phyloP scores from a whole-genome alignment of 441 rosid species.

The Gossypium gossypioides region DNA sequence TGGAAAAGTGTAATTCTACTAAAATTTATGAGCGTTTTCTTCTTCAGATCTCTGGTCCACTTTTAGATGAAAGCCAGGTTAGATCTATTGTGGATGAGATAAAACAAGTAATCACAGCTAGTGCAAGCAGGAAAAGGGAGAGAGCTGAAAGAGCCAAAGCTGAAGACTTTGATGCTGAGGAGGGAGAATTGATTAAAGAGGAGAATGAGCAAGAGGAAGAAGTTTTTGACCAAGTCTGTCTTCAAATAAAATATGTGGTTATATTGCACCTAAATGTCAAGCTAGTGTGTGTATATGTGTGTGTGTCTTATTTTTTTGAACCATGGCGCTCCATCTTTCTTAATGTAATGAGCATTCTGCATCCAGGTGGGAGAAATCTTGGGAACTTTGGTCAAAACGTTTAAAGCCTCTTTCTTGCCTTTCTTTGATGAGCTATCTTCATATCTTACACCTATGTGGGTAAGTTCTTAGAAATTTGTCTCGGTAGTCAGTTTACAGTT shows the following conservation, averaged over 20 bases:
- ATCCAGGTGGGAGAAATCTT: constrained; percentile 90
- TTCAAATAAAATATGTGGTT: constrained; percentile 13
- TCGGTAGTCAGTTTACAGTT: not conserved
- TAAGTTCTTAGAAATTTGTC: constrained; percentile 33
- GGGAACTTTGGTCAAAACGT: constrained; percentile 96
- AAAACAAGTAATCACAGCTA: constrained; percentile 88
- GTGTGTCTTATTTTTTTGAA: not conserved
- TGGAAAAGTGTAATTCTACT: constrained; percentile 7
- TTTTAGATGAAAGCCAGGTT: constrained; percentile 79
- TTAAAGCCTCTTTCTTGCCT: constrained; percentile 82
- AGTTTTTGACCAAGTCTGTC: constrained; percentile 91
- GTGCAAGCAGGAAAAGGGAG: constrained; percentile 88
- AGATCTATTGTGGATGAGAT: constrained; percentile 85
- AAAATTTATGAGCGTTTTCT: constrained; percentile 17
- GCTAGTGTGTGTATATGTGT: not conserved
- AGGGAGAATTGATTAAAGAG: constrained; percentile 88
- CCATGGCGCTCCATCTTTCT: constrained; percentile 1
- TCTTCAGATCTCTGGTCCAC: constrained; percentile 71
- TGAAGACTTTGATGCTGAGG: constrained; percentile 98
- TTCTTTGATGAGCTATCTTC: constrained; percentile 89
- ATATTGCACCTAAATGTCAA: not conserved
- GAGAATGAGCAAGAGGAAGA: constrained; percentile 99
- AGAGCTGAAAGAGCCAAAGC: constrained; percentile 89
- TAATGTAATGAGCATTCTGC: constrained; percentile 6
- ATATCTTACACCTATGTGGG: constrained; percentile 99